Evolutionary conservation across 2,329 filamentous ascomycete species (phyloP), one percentile per base, ranked within the genome.

Genomic region (Geosmithia putterillii): DNA sequence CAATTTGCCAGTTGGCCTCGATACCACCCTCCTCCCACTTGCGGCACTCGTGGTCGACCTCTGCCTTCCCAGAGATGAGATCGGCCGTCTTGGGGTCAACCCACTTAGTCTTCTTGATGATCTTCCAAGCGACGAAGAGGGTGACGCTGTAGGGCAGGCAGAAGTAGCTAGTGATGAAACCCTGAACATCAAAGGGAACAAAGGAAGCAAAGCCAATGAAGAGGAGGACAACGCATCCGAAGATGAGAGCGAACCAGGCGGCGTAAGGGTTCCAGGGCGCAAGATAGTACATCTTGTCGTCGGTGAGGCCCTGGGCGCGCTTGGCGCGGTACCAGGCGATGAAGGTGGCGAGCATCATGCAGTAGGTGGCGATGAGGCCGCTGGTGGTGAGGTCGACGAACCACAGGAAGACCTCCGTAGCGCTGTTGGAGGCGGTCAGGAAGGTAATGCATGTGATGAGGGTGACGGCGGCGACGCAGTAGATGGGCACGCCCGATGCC

Each of bases 101-200:
- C 46, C 73, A 67, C 49, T 71, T 76, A 0, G 80, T 83, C 53
- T 67, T 70, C 57, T 81, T 76, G 50, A 74, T 45, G 2, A 83
- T 8, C 60, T 87, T 88, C 76, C 80, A 86, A 5, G 68, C 71
- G 3, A 81, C 22, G 53, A 75, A 88, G 9, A 87, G 62, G 5
- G 66, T 54, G 34, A 70, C 51, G 42, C 71, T 72, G 50, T 74
- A 74, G 4, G 67, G 65, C 23, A 76, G 58, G 8, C 64, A 69
- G 51, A 76, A 73, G 55, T 77, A 77, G 15, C 62, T 63, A 2
- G 72, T 71, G 42, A 77, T 50, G 54, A 76, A 76, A 38, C 63
- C 62, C 9, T 67, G 60, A 0, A 63, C 59, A 35, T 57, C 65
- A 49, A 66, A 75, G 7, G 72, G 71, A 46, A 65, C 61, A 48